Base-by-base conservation (phyloP, 2,329 filamentous ascomycete genomes). In the Lasiodiplodia gonubiensis region DNA sequence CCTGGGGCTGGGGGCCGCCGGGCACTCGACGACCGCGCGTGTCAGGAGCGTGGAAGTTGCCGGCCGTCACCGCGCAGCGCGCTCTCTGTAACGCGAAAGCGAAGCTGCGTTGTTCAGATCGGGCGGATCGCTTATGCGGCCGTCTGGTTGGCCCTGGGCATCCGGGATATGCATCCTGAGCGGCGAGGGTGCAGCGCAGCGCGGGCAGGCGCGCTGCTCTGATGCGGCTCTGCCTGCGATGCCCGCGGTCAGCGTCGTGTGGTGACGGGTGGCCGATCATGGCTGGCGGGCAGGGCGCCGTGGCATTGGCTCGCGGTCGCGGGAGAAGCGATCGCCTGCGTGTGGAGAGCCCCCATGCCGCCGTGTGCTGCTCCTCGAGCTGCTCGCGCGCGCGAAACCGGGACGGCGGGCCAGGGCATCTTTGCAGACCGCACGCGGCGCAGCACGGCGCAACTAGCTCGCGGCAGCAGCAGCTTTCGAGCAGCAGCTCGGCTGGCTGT, bases 1-100 rank as follows among this genome's bases (percentile, higher is more conserved):
- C 55, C 55, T 59, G 35, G 12, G 25, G 30, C 49, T 55, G 30
- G 27, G 30, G 52, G 30, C 52, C 52, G 52, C 16, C 57, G 39
- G 25, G 37, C 52, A 30, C 52, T 33, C 33, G 27, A n/a, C 18
- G 48, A 18, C 30, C 25, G 25, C 18, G 59, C 46, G 59, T 63
- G 59, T 63, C 59, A 63, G 59, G 59, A 63, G 59, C 59, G 25
- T 63, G 59, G 59, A 63, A 63, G 59, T 37, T 63, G 59, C 59
- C 59, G 59, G 25, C 46, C 35, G 49, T 63, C 59, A 49, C 59
- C 59, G 25, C 55, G 54, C 54, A 12, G 33, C 33, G 16, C 52
- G 18, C 42, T 46, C 18, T 46, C 14, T 46, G 30, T 42, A 63
- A 63, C 59, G 59, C 59, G 59, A 63, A 63, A 51, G 59, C 59